Percentiles rank a stretch among this genome's conserved stretches.
phyloP scores from a whole-genome alignment of 2,329 filamentous ascomycete species.

The Fusarium paranaense region DNA sequence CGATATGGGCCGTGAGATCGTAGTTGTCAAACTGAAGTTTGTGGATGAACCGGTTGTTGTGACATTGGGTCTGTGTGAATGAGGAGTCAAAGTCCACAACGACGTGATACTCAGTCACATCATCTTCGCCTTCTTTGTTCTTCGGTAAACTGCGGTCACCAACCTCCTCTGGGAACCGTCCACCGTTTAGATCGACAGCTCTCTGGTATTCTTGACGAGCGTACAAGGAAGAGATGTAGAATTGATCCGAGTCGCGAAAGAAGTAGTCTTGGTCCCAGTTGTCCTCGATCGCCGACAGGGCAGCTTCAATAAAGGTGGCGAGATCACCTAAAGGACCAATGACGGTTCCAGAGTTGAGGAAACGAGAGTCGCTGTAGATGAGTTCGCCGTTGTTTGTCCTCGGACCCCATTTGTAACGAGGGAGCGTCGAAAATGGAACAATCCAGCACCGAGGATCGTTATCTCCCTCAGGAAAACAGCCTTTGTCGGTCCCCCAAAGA shows the following conservation, averaged over 20 bases:
- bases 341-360: constrained; percentile 40
- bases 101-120: constrained; percentile 33
- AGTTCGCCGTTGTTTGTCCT: constrained; percentile 23
- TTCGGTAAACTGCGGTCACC: constrained; percentile 24
- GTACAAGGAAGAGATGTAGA: constrained; percentile 34
- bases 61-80: constrained; percentile 62
- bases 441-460: constrained; percentile 36
- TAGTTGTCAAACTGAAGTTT: constrained; percentile 56
- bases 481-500: constrained; percentile 39
- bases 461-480: constrained; percentile 21
- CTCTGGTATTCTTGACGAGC: constrained; percentile 41
- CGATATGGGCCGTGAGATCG: constrained; percentile 53
- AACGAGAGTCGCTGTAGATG: constrained; percentile 20
- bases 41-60: constrained; percentile 60
- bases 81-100: constrained; percentile 44
- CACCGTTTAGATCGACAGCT: constrained; percentile 22
- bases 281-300: constrained; percentile 16
- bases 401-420: constrained; percentile 32
- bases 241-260: constrained; percentile 36
- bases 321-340: constrained; percentile 39
- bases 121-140: constrained; percentile 5
- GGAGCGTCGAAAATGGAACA: constrained; percentile 29
- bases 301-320: constrained; percentile 31
- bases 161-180: constrained; percentile 19
- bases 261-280: constrained; percentile 13